phyloP scores from a whole-genome alignment of 192 early-diverging fungal genomes.

The Backusella psychrophila region DNA sequence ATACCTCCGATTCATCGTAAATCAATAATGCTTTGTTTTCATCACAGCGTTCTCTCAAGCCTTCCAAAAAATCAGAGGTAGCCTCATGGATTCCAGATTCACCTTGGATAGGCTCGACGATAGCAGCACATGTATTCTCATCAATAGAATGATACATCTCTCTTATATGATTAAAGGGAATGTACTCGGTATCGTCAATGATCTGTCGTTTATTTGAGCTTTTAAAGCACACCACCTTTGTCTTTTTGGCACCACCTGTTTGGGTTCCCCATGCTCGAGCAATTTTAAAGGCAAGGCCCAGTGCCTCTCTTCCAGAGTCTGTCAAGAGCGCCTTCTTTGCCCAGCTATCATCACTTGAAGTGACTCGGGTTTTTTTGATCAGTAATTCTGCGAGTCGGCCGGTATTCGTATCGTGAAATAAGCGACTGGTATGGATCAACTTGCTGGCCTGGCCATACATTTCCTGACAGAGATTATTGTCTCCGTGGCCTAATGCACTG shows the following conservation, averaged over 20 bases:
- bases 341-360: neutral
- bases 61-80: slow-evolving; percentile 69
- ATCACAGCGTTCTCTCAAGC: slow-evolving; percentile 74
- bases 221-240: slow-evolving; percentile 22
- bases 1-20: slow-evolving; percentile 33
- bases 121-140: slow-evolving; percentile 83
- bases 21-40: slow-evolving; percentile 83
- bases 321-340: slow-evolving; percentile 25
- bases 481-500: slow-evolving; percentile 85
- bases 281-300: neutral
- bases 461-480: slow-evolving; percentile 63
- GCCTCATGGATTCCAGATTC: slow-evolving; percentile 87
- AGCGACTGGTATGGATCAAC: slow-evolving; percentile 83
- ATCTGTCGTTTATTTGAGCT: slow-evolving; percentile 56
- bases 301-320: neutral
- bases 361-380: neutral
- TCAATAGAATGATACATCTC: slow-evolving; percentile 59
- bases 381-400: slow-evolving; percentile 60
- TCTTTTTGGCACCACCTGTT: neutral
- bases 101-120: slow-evolving; percentile 94
- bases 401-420: slow-evolving; percentile 86
- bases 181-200: slow-evolving; percentile 75
- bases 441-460: slow-evolving; percentile 78
- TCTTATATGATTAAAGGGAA: slow-evolving; percentile 69
- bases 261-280: neutral